Percentiles rank a stretch among this genome's conserved stretches.
phyloP scores from a whole-genome alignment of 805 yeast species.

The Starmera caribaea region DNA sequence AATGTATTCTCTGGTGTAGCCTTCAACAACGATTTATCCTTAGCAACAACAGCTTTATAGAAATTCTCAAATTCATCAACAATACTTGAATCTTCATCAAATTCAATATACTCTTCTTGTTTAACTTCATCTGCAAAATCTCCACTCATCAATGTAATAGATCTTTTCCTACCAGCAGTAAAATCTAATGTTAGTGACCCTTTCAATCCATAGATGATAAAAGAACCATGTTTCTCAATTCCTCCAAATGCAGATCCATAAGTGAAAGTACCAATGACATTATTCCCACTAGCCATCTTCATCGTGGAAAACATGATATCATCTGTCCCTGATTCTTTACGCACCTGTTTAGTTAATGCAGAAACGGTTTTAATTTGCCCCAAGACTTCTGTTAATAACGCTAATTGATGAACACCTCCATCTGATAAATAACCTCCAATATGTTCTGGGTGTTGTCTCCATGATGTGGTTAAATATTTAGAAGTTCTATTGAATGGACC shows the following conservation, averaged over 20 bases:
- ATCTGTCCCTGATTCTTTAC: slow-evolving; percentile 70
- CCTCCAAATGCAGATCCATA: slow-evolving; percentile 87
- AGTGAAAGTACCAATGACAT: slow-evolving; percentile 71
- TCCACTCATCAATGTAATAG: slow-evolving; percentile 23
- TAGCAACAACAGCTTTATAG: slow-evolving; percentile 47
- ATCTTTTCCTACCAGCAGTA: slow-evolving; percentile 31
- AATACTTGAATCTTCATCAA: slow-evolving; percentile 41
- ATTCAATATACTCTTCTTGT: slow-evolving; percentile 15
- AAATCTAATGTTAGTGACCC: slow-evolving; percentile 70
- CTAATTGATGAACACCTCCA: slow-evolving; percentile 95
- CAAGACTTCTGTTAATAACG: slow-evolving; percentile 70
- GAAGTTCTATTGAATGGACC: slow-evolving; percentile 57
- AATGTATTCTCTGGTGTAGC: slow-evolving; percentile 72
- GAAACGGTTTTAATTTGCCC: slow-evolving; percentile 66
- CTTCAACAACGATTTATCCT: slow-evolving; percentile 47
- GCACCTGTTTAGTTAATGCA: slow-evolving; percentile 70
- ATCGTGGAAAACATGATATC: slow-evolving; percentile 71
- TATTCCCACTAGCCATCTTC: slow-evolving; percentile 44
- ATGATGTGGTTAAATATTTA: slow-evolving; percentile 59
- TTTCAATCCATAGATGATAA: slow-evolving; percentile 67
- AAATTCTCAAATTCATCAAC: slow-evolving; percentile 46
- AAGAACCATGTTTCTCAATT: slow-evolving; percentile 53
- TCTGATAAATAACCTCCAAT: slow-evolving; percentile 89
- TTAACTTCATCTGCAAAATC: slow-evolving; percentile 14
- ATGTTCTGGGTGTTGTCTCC: slow-evolving; percentile 90